Evolutionary conservation across 805 yeast species (phyloP), one percentile per base, ranked within the genome.

Genomic region (Myxozyma neotropica): DNA sequence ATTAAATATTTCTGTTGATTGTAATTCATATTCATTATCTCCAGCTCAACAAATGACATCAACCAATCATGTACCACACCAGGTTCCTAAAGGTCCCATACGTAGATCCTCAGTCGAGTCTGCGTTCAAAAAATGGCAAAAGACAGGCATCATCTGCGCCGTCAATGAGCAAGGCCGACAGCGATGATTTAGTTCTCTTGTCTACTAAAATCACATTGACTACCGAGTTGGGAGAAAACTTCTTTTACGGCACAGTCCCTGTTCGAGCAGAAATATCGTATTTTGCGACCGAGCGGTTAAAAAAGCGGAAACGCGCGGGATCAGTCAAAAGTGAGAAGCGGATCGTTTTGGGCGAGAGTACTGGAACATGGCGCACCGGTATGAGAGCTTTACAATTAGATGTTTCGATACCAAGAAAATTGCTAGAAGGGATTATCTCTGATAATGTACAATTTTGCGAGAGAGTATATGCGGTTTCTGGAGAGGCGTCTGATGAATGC

Each of bases 181-280:
- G n/a, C n/a, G n/a, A n/a, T n/a, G n/a, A n/a, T n/a, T n/a, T n/a
- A n/a, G n/a, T n/a, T n/a, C n/a, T n/a, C n/a, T 24, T 70, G 3
- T 64, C 72, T 7, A 55, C 77, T 5, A 68, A 76, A 2, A 76
- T 70, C 7, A 64, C 72, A 12, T 57, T 77, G 15, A 68, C 76
- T 1, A 77, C 77, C 46, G 80, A 77, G 58, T 70, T 77, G 1
- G 80, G 80, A 2, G 80, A 77, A 24, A 67, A 67, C 44, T 72
- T 71, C 57, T 77, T 74, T 66, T 70, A 69, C 52, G 80, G 79
- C 5, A 36, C 50, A 1, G 42, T 45, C 3, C 43, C 27, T 4
- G 53, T 54, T 10, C 27, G 42, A 5, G 57, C 57, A 2, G 46
- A 40, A n/a, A 17, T 51, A 8, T 17, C 15, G 17, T 38, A 6